Base-by-base conservation (phyloP, 2,329 filamentous ascomycete species). In the Fusarium brachygibbosum region DNA sequence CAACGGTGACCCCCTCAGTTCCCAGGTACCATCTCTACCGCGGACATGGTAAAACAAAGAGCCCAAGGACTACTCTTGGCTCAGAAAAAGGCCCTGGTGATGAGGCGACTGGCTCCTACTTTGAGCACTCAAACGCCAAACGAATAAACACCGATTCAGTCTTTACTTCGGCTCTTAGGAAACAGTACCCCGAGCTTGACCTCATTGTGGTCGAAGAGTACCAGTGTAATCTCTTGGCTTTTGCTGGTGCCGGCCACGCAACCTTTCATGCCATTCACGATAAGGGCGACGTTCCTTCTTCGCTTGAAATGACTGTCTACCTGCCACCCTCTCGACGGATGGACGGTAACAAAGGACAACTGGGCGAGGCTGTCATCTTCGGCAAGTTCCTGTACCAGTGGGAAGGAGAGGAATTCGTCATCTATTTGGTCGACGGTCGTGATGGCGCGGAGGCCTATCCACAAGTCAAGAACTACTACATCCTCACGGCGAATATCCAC, bases 321-420 rank as follows among this genome's bases (percentile, higher is more conserved):
- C 25, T 55, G 3, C 25, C 41, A 28, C 52, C 52, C 6, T 9
- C 52, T 29, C 42, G 52, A 10, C 52, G 52, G 3, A 55, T 55
- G 41, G 19, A 55, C n/a, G 52, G 52, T 0, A 49, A 49, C n/a
- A 55, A 55, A 31, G 52, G 52, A 29, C 32, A 49, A 17, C n/a
- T 55, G 11, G 52, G n/a, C 14, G 52, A 48, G 25, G n/a, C n/a
- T 13, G 25, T 48, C 19, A 31, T 55, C n/a, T 55, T 55, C 10
- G 41, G 52, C 25, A 55, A 55, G n/a, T 55, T 55, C 19, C n/a
- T 55, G 7, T 55, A 55, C 6, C 41, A 38, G 9, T 55, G 52
- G 52, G 16, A 55, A n/a, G n/a, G 14, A 3, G 32, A 55, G 3
- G 52, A 55, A 23, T 55, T 55, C 3, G n/a, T 55, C 3, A 8